A percentile compares a stretch with the other conserved stretches of the same genome.
Evolutionary conservation across 768 basidiomycete species (phyloP).

Genomic region (Asterophora lycoperdoides): DNA sequence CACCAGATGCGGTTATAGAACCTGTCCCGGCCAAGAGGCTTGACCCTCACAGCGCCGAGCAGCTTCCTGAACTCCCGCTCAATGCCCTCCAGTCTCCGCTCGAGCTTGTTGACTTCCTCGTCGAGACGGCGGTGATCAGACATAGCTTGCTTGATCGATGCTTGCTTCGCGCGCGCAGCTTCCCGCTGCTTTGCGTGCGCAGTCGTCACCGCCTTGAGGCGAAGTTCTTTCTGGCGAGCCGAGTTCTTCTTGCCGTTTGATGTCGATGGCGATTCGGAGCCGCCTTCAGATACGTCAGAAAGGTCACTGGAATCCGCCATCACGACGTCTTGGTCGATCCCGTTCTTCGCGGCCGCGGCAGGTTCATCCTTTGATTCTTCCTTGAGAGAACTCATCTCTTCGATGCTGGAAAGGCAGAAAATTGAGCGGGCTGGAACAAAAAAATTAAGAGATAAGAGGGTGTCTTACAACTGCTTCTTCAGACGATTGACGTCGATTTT

Average conservation of each 20-base stretch:
- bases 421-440: conserved; percentile 11
- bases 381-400: conserved; percentile 66
- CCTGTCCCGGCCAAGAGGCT: conserved; percentile 86
- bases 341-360: conserved; percentile 37
- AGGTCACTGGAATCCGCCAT: conserved; percentile 70
- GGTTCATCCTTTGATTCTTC: conserved; percentile 53
- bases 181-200: conserved; percentile 79
- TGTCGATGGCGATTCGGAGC: conserved; percentile 56
- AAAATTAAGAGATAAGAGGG: not conserved
- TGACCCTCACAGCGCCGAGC: conserved; percentile 77
- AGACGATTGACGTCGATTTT: conserved; percentile 92
- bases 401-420: conserved; percentile 43
- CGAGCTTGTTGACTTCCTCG: conserved; percentile 83
- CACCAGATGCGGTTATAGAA: conserved; percentile 98
- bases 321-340: conserved; percentile 52
- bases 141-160: conserved; percentile 74
- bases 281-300: conserved; percentile 67
- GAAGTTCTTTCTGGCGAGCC: conserved; percentile 47
- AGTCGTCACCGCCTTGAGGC: conserved; percentile 48
- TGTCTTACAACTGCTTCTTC: conserved; percentile 81
- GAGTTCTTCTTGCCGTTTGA: conserved; percentile 45
- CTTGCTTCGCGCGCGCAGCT: conserved; percentile 70
- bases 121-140: conserved; percentile 82
- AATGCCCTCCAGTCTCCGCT: conserved; percentile 77
- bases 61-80: conserved; percentile 94